Evolutionary conservation across 2,329 filamentous ascomycete species (phyloP), one percentile per base, ranked within the genome.

Genomic region (Metarhizium album): DNA sequence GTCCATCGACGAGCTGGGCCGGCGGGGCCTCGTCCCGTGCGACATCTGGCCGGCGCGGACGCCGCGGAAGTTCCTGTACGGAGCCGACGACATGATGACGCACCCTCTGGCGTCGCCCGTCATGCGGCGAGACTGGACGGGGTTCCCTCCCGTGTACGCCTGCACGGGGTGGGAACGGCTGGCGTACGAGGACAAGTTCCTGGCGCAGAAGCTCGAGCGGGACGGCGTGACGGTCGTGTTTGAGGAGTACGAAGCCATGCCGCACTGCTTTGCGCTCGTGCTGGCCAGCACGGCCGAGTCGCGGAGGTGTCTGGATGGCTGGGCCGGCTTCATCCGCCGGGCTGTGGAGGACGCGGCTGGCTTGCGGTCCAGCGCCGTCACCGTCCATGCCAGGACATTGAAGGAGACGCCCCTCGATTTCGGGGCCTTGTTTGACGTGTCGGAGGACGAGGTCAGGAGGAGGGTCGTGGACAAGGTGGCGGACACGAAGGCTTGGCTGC

Each of bases 181-280:
- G 9, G 71, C 77, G 1, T 85, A 88, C 63, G 86, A 90, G 64
- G 75, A 74, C 53, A 74, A 74, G 55, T 79, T 79, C 48, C 61
- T 87, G 2, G 84, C 82, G 0, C 66, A 69, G 40, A 73, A 74
- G 38, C 70, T 86, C 11, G 70, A 71, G 16, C 55, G 59, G 7
- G 78, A 85, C 45, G 80, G 78, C 4, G 83, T 84, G 0, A 61
- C 60, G 0, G 78, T 90, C 0, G 72, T 79, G 3, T 85, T 82
- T 59, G 80, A 87, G 62, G 79, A 88, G 66, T 93, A 82, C 62
- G 83, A 90, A 63, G 84, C 80, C 3, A 91, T 91, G 87, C 86
- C 87, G 49, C 87, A 90, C 66, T 81, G 79, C 57, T 91, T 88
- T 61, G 79, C 76, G 1, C 59, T 81, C 55, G 55, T 87, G 1